These are phyloP conservation scores for Coprinellus micaceus DNA, from an alignment of 768 basidiomycete genomes.

Conservation along the genomic window DNA sequence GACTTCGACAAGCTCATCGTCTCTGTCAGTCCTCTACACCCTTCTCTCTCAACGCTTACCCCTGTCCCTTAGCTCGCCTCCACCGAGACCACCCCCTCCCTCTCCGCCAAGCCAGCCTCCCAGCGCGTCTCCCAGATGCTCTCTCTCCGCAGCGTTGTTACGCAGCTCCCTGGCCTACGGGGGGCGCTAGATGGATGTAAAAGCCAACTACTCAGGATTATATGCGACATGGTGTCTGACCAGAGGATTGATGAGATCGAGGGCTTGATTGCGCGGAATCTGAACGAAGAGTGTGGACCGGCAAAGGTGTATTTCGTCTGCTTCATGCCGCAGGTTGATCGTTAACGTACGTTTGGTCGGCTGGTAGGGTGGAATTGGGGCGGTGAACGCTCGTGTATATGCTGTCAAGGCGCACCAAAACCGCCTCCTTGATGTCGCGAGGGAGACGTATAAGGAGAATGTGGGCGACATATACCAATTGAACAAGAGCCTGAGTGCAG, in stretches of 20 bases:
- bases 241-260: constrained; percentile 65
- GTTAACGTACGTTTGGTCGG: too few species aligned
- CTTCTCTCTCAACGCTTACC: neutral
- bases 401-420: constrained; percentile 84
- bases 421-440: constrained; percentile 86
- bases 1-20: constrained; percentile 88
- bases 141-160: constrained; percentile 68
- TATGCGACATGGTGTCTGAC: constrained; percentile 70
- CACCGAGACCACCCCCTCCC: constrained; percentile 53
- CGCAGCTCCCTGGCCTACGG: constrained; percentile 58
- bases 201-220: constrained; percentile 58
- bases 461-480: constrained; percentile 81
- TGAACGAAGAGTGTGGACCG: constrained; percentile 69
- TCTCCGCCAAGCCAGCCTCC: constrained; percentile 60
- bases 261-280: constrained; percentile 48
- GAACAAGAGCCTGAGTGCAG: constrained; percentile 52
- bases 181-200: constrained; percentile 56
- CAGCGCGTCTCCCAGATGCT: constrained; percentile 76
- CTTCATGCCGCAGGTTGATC: too few species aligned
- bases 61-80: constrained; percentile 50
- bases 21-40: constrained; percentile 38
- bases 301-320: constrained; percentile 46
- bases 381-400: constrained; percentile 80
- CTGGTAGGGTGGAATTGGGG: constrained; percentile 68
- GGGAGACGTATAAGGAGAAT: constrained; percentile 93